Conservation (phyloP, 1,139 yeast genomes). For the Magnusiomyces sp. region DNA sequence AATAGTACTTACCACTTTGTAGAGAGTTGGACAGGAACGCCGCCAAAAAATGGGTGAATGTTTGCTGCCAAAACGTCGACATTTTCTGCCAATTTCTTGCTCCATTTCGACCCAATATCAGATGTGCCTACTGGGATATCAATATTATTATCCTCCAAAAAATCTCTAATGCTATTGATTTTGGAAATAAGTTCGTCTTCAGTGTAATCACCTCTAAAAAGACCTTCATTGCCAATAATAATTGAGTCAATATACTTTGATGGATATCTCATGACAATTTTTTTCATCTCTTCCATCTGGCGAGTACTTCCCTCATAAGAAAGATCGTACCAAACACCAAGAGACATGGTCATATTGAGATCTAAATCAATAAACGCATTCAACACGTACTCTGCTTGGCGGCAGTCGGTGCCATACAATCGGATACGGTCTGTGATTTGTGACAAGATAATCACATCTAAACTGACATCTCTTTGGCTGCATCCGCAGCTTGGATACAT, state of each 20-base stretch:
- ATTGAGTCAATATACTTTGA: constrained; percentile 42
- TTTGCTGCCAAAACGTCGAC: constrained; percentile 57
- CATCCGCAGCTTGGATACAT: constrained; percentile 38
- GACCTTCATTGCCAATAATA: constrained; percentile 55
- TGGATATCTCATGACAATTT: constrained; percentile 40
- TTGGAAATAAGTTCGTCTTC: constrained; percentile 35
- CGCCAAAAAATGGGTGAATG: constrained; percentile 63
- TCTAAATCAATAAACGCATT: constrained; percentile 45
- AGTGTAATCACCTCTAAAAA: constrained; percentile 46
- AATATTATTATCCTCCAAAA: constrained; percentile 28
- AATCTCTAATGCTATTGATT: constrained; percentile 38
- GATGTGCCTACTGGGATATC: constrained; percentile 48
- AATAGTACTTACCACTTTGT: constrained; percentile 36
- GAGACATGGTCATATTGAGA: constrained; percentile 47
- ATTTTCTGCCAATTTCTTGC: constrained; percentile 28
- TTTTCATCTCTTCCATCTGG: constrained; percentile 33
- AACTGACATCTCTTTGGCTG: constrained; percentile 40
- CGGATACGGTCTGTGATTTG: constrained; percentile 50
- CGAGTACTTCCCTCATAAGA: constrained; percentile 39
- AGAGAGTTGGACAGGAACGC: constrained; percentile 43
- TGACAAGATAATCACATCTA: constrained; percentile 50
- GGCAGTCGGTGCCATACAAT: constrained; percentile 57
- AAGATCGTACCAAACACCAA: constrained; percentile 59
- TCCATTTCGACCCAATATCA: constrained; percentile 43
- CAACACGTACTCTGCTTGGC: constrained; percentile 46